phyloP scores from a whole-genome alignment of 2,329 filamentous ascomycete genomes.

The Penicillium sp. region DNA sequence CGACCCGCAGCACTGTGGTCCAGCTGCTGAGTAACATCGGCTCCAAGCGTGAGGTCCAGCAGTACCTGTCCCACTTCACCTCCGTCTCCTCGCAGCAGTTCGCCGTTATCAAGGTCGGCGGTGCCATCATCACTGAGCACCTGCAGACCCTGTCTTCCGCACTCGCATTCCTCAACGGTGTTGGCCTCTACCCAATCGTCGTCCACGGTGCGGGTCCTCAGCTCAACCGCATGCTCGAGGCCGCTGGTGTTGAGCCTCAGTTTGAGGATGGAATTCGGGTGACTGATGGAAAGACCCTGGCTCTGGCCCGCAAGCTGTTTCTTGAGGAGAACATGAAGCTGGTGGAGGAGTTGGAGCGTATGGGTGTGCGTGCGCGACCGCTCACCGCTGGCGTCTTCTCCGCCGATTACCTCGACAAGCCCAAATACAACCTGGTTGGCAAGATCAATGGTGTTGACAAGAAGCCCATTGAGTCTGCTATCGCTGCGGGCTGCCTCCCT shows the following conservation, averaged over 20 bases:
- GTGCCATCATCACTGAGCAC: constrained; percentile 91
- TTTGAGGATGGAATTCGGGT: constrained; percentile 96
- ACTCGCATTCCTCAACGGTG: constrained; percentile 87
- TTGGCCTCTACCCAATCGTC: constrained; percentile 90
- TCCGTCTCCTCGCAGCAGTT: constrained; percentile 96
- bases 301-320: constrained; percentile 87
- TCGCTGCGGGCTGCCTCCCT: constrained; percentile 85
- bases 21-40: constrained; percentile 93
- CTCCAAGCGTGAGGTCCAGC: constrained; percentile 92
- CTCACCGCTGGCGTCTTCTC: constrained; percentile 87
- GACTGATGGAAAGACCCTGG: constrained; percentile 91
- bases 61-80: constrained; percentile 96
- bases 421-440: constrained; percentile 92
- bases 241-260: constrained; percentile 87
- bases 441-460: constrained; percentile 94
- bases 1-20: constrained; percentile 76
- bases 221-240: constrained; percentile 85
- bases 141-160: constrained; percentile 86
- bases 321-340: constrained; percentile 93
- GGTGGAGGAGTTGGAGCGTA: constrained; percentile 81
- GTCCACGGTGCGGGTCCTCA: constrained; percentile 94
- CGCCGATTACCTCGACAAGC: constrained; percentile 92
- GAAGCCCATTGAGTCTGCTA: constrained; percentile 82
- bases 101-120: constrained; percentile 96
- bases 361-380: constrained; percentile 83